Percentiles rank a stretch among this genome's conserved stretches.
These are phyloP conservation scores for Suhomyces bolitotheri DNA, from an alignment of 1,139 yeast species.

Conservation along the genomic window DNA sequence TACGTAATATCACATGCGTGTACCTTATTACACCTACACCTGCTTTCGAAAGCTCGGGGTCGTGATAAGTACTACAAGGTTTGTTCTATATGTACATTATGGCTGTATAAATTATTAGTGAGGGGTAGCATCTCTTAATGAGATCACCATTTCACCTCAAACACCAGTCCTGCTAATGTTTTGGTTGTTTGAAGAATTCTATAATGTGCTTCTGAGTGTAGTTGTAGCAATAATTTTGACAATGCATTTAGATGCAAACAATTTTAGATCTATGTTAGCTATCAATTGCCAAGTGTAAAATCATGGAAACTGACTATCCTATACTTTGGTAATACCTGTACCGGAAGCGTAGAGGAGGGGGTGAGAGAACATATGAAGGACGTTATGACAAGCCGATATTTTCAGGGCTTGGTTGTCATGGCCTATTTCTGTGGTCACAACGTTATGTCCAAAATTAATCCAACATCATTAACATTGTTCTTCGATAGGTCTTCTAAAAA, in stretches of 20 bases:
- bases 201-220: constrained; percentile 7
- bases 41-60: too few relatives aligned
- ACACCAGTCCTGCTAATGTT: constrained; percentile 23
- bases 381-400: too few relatives aligned
- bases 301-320: not conserved
- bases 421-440: constrained; percentile 17
- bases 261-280: not conserved
- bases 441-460: constrained; percentile 78
- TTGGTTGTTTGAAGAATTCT: constrained; percentile 10
- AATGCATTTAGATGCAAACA: constrained; percentile 1
- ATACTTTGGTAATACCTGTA: not conserved
- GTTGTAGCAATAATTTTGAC: constrained; percentile 7
- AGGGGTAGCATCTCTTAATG: constrained; percentile 4
- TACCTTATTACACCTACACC: too few relatives aligned
- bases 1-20: too few relatives aligned
- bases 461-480: constrained; percentile 74
- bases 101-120: constrained; percentile 12
- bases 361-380: not conserved
- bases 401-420: too few relatives aligned
- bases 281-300: too few relatives aligned
- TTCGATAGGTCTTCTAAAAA: constrained; percentile 80
- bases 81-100: constrained; percentile 10
- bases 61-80: too few relatives aligned
- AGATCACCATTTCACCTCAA: constrained; percentile 11
- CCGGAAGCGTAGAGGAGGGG: not conserved